Base-by-base conservation (phyloP, 768 basidiomycete genomes). In the Leccinum uliginosum region DNA sequence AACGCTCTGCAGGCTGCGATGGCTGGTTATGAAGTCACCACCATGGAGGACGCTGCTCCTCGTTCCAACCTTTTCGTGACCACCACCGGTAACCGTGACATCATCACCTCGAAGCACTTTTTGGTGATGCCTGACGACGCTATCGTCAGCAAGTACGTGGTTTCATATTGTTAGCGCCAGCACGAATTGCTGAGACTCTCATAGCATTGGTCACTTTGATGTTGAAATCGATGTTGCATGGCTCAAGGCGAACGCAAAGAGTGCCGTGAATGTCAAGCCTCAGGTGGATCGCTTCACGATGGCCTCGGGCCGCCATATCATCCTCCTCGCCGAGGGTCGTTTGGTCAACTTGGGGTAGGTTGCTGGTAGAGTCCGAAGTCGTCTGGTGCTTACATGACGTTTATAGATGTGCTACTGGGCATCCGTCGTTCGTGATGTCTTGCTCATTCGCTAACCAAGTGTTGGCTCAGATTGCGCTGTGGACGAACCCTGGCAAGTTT, bases 361-460 rank as follows among this genome's bases (percentile, higher is more conserved):
- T 49, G 26, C 6, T 35, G 24, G 15, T 34, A 5, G 7, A 35
- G 10, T 26, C 1, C 5, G 17, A 1, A 50, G 4, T 51, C 12
- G 44, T 46, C 32, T n/a, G 51, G 26, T 32, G 58, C 60, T 63
- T 47, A 62, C 44, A 32, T 10, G 54, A 19, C 17, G 9, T 62
- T 9, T 47, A 51, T 51, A 89, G 87, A 54, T 98, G 96, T 75
- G 96, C 93, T 40, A 98, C 96, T 65, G 96, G 96, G 56, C 96
- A 99, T 76, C 96, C 97, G 34, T 98, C 96, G 45, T 98, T 95
- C 76, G 97, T 99, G 78, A 99, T 99, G 97, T 98, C 96, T 17
- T 98, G 95, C 82, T 99, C 97, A 44, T 99, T 99, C 81, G 77
- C 93, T 71, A 99, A 99, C 83, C 97, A 99, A 76, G 91, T 94